Evolutionary conservation across 306 rosid species (phyloP).

Genomic region (Cucumis cinereus): DNA sequence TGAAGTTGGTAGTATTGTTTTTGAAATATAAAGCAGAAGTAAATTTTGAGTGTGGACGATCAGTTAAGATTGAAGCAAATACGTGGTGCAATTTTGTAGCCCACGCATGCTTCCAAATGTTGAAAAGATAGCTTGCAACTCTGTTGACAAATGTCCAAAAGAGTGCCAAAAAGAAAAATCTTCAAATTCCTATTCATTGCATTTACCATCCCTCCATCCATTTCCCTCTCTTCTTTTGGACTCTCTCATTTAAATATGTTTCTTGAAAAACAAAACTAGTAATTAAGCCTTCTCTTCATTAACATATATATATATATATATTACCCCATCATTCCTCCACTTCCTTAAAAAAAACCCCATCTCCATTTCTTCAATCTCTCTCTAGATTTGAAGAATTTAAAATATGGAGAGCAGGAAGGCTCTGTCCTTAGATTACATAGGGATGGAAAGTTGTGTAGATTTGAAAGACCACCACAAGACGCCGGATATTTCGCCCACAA

Average conservation of each 20-base stretch:
- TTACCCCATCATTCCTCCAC: neutral
- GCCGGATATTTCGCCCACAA: neutral
- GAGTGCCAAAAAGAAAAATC: neutral
- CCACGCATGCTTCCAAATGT: neutral
- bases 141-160: neutral
- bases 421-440: constrained; percentile 32
- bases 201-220: neutral
- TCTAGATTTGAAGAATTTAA: neutral
- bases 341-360: neutral
- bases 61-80: constrained; percentile 7
- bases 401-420: neutral
- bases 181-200: neutral
- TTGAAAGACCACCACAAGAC: constrained; percentile 5
- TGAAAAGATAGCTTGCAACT: neutral
- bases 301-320: too few relatives aligned
- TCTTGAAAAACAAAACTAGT: neutral
- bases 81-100: constrained; percentile 14
- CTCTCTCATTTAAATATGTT: neutral
- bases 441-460: constrained; percentile 53
- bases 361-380: neutral
- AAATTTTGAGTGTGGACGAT: too few relatives aligned
- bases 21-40: too few relatives aligned
- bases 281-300: neutral
- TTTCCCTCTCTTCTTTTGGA: neutral
- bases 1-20: too few relatives aligned